Conservation (phyloP, 345 rosid genomes). For the Zanthoxylum bungeanum region DNA sequence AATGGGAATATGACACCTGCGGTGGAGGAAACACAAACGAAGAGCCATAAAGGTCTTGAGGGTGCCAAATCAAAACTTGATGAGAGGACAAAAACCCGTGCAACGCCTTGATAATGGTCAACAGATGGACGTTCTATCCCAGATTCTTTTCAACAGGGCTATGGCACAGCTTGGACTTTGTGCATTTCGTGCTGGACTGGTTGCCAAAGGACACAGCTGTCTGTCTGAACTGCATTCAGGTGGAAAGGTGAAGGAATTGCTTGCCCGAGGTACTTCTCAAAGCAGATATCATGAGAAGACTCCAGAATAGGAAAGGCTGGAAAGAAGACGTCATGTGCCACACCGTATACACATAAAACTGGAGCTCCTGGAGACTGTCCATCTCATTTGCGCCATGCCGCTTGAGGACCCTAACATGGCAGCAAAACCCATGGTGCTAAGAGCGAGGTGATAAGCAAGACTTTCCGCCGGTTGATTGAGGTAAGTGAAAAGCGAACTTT, state of each 20-base stretch:
- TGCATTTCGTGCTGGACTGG: constrained; percentile 78
- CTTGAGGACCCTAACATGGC: constrained; percentile 95
- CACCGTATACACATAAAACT: constrained; percentile 97
- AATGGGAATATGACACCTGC: constrained; percentile 5
- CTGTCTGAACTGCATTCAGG: constrained; percentile 88
- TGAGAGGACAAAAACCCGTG: no score
- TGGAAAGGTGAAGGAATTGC: constrained; percentile 90
- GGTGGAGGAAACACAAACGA: constrained; percentile 35
- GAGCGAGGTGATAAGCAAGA: constrained; percentile 76
- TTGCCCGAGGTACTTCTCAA: constrained; percentile 95
- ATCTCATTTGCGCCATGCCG: constrained; percentile 86
- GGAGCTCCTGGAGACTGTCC: constrained; percentile 91
- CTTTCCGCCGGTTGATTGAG: constrained; percentile 73
- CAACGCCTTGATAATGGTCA: constrained; percentile 87
- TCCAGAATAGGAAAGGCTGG: constrained; percentile 94
- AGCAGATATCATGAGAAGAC: constrained; percentile 95
- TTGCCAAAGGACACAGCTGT: constrained; percentile 78
- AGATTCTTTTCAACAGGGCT: constrained; percentile 89
- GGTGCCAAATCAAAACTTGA: constrained; percentile 4
- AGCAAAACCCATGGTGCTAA: constrained; percentile 59
- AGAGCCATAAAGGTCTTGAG: constrained; percentile 19
- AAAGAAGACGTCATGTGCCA: constrained; percentile 92
- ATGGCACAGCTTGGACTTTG: constrained; percentile 98
- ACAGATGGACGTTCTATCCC: constrained; percentile 87
- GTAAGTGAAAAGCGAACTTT: constrained; percentile 76